phyloP scores from a whole-genome alignment of 2,329 filamentous ascomycete genomes.

The Onygenales sp. region DNA sequence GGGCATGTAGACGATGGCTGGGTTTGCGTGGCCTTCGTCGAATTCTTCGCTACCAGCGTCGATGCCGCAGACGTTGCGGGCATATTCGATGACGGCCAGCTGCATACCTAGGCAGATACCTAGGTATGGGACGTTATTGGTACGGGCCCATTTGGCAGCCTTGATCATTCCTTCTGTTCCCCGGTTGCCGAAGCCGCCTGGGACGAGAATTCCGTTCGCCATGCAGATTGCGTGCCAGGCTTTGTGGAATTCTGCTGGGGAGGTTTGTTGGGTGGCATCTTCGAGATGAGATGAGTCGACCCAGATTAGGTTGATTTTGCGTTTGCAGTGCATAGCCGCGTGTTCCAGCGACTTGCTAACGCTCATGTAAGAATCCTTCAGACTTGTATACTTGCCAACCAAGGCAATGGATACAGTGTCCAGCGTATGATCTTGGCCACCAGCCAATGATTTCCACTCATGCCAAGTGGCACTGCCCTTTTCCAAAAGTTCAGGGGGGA shows the following conservation, averaged over 20 bases:
- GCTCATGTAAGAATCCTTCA: constrained; percentile 78
- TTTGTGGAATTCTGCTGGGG: constrained; percentile 69
- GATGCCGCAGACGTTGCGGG: constrained; percentile 63
- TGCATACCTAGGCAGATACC: constrained; percentile 93
- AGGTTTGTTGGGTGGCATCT: constrained; percentile 46
- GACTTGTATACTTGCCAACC: constrained; percentile 82
- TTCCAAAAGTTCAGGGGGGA: constrained; percentile 45
- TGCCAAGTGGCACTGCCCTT: constrained; percentile 65
- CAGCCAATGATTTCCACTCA: constrained; percentile 65
- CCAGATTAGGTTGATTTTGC: constrained; percentile 71
- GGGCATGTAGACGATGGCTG: constrained; percentile 84
- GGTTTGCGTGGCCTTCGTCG: constrained; percentile 48
- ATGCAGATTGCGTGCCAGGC: constrained; percentile 73
- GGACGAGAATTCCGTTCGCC: constrained; percentile 47
- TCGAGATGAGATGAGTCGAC: constrained; percentile 83
- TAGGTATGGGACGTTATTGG: constrained; percentile 69
- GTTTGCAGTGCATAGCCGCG: constrained; percentile 73
- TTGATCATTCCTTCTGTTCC: constrained; percentile 86
- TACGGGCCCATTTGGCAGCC: constrained; percentile 77
- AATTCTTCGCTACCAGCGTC: constrained; percentile 50
- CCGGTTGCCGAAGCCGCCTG: constrained; percentile 71
- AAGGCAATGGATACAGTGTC: constrained; percentile 71
- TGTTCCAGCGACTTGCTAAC: constrained; percentile 85
- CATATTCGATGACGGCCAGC: constrained; percentile 81
- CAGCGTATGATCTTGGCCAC: constrained; percentile 54